Evolutionary conservation across 208 protist genomes (phyloP).

Genomic region (Leishmania lainsoni): DNA sequence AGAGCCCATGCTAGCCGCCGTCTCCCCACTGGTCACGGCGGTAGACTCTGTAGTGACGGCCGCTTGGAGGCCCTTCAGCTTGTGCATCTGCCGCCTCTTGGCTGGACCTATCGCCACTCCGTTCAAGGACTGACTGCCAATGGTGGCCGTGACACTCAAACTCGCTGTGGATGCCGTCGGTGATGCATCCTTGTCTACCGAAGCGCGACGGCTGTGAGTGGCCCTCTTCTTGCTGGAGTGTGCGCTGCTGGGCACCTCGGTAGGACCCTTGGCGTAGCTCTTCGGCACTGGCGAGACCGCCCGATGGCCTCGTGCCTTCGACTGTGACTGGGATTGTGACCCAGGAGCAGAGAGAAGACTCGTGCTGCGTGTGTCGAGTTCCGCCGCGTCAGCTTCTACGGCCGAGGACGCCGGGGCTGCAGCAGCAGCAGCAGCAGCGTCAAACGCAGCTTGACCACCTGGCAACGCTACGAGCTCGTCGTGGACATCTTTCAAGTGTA

Average conservation of each 20-base stretch:
- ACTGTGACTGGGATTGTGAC: background rate
- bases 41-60: background rate
- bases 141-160: background rate
- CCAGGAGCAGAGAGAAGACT: constrained; percentile 8
- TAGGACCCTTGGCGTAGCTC: background rate
- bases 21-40: background rate
- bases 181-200: constrained; percentile 7
- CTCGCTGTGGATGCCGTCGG: background rate
- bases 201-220: background rate
- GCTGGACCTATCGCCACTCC: background rate
- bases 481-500: constrained; percentile 38
- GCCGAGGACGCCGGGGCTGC: background rate
- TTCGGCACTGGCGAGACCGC: constrained; percentile 9
- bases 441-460: constrained; percentile 28
- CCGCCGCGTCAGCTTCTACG: background rate
- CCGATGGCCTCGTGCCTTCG: background rate
- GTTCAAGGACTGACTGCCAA: background rate
- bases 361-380: background rate
- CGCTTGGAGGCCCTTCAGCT: background rate
- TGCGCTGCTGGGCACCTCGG: background rate
- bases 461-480: constrained; percentile 39
- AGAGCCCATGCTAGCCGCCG: background rate
- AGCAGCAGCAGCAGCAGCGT: constrained; percentile 10
- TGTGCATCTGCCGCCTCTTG: constrained; percentile 6
- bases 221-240: background rate